Conservation (phyloP, 2,329 filamentous ascomycete genomes). For the Didymella lethalis region DNA sequence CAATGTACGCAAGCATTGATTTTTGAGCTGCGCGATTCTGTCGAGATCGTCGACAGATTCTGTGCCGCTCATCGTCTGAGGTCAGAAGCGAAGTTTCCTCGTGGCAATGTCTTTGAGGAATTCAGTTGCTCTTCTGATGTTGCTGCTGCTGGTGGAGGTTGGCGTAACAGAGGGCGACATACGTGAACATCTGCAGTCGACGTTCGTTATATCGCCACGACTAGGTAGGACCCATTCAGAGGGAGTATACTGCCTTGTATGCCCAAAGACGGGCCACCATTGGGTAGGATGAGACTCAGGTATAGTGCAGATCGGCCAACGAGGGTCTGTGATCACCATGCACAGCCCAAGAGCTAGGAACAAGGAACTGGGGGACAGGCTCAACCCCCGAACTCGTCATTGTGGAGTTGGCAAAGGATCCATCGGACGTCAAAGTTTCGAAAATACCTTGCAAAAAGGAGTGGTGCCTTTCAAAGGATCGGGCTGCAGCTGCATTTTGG, state of each 20-base stretch:
- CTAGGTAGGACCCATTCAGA: background rate
- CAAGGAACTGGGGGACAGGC: conserved; percentile 3
- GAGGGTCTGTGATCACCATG: background rate
- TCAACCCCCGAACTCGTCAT: conserved; percentile 4
- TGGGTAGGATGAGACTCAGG: conserved; percentile 5
- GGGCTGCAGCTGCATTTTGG: background rate
- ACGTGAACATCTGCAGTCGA: background rate
- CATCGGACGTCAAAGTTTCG: background rate
- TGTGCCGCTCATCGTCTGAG: conserved; percentile 10
- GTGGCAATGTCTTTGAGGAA: background rate
- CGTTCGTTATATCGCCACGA: background rate
- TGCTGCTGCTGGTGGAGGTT: background rate
- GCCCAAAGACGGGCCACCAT: conserved; percentile 9
- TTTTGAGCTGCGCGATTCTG: conserved; percentile 7
- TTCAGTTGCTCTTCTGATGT: background rate
- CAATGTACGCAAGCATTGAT: conserved; percentile 6
- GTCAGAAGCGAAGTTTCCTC: background rate
- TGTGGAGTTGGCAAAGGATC: background rate
- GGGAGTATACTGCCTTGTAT: background rate
- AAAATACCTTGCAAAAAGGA: background rate
- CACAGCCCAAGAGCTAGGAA: conserved; percentile 11
- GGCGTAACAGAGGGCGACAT: background rate
- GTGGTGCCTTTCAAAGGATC: background rate
- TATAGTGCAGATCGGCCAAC: conserved; percentile 9
- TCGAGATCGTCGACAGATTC: conserved; percentile 9